Evolutionary conservation across 768 basidiomycete genomes (phyloP), one percentile per base, ranked within the genome.

Genomic region (Hericium rajendrae): DNA sequence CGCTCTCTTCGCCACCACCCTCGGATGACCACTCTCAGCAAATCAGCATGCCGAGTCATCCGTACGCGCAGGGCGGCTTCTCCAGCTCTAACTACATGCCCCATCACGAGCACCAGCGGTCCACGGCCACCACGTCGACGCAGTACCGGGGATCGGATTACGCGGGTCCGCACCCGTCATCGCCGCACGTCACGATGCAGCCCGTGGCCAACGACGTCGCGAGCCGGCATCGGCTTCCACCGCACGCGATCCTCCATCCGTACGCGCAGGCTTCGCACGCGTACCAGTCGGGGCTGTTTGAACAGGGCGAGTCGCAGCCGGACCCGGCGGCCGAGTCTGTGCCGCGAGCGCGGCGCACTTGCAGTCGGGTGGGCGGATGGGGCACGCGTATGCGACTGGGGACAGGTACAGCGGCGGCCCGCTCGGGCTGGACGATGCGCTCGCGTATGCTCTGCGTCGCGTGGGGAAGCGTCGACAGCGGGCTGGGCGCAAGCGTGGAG

Each of bases 381-480:
- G 37, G 4, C 62, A 63, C 41, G 62, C 60, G 12, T 63, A 63
- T 22, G 62, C 62, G 4, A 50, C 32, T 5, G 43, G 53, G 18
- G 46, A 51, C 38, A 48, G 53, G 8, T 37, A 40, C 50, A 55
- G 55, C 16, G 53, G 60, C 9, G 60, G 28, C 13, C 57, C 62
- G 24, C 78, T 82, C 41, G 83, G 81, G 11, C 76, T 88, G 8
- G 85, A 80, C 9, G 85, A 87, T 59, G 80, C 82, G 16, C 73
- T 90, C 38, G 78, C 76, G 2, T 78, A 78, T 62, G 68, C 65
- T 71, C 77, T 57, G 71, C 71, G 46, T 59, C 60, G 67, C 60
- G 48, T 57, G 38, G 50, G 56, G 15, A 72, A 72, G 70, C 54
- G 59, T 59, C 2, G 78, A 79, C 57, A 80, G 78, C 51, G 81